phyloP scores from a whole-genome alignment of 495 filamentous ascomycete species.

The Penicillium canariense region DNA sequence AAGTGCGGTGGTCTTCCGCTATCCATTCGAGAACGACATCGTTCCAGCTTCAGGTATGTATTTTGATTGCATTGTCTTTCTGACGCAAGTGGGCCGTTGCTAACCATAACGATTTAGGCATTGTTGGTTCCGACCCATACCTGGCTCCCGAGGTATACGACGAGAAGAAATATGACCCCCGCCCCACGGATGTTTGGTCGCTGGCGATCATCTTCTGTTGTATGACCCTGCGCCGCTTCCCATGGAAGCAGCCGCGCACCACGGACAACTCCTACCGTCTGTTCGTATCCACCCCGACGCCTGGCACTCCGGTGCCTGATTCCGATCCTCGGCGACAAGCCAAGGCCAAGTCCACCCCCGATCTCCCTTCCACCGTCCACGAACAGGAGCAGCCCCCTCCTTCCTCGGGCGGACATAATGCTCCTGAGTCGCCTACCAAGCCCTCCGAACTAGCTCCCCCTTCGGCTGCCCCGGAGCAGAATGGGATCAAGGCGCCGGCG shows the following conservation, averaged over 20 bases:
- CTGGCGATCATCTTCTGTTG: conserved; percentile 98
- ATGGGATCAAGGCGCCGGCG: conserved; percentile 11
- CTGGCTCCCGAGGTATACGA: conserved; percentile 97
- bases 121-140: conserved; percentile 97
- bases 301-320: conserved; percentile 50
- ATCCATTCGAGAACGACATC: conserved; percentile 93
- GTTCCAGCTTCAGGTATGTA: conserved; percentile 81
- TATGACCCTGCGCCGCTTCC: conserved; percentile 94
- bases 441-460: conserved; percentile 12
- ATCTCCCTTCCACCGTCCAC: conserved; percentile 29
- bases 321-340: conserved; percentile 37
- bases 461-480: conserved; percentile 13
- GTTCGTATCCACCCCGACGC: conserved; percentile 73
- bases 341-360: conserved; percentile 38
- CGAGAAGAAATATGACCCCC: conserved; percentile 89
- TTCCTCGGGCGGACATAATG: conserved; percentile 13
- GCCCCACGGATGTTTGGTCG: conserved; percentile 95
- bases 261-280: conserved; percentile 93
- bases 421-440: conserved; percentile 1
- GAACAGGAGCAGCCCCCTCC: conserved; percentile 26
- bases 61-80: background rate
- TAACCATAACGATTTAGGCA: conserved; percentile 55
- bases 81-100: background rate
- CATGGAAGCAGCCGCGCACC: conserved; percentile 92
- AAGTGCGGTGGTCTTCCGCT: conserved; percentile 92